phyloP scores from a whole-genome alignment of 2,329 filamentous ascomycete genomes.

The Hymenoscyphus linearis region DNA sequence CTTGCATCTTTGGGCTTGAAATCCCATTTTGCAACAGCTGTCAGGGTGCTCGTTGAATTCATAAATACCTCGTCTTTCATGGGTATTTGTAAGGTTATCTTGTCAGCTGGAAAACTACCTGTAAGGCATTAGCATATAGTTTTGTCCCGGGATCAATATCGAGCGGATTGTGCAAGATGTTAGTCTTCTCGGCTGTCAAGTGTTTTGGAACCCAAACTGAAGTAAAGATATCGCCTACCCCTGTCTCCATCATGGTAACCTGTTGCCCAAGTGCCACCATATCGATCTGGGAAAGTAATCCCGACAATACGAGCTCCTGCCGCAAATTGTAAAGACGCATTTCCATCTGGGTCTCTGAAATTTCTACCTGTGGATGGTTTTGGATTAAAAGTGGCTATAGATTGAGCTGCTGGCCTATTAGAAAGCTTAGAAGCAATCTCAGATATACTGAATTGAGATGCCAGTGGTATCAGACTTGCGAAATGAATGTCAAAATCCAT shows the following conservation, averaged over 20 bases:
- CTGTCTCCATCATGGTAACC: constrained; percentile 31
- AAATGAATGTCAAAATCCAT: constrained; percentile 32
- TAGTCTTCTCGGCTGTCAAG: too few relatives aligned
- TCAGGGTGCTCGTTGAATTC: constrained; percentile 23
- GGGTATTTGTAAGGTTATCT: constrained; percentile 24
- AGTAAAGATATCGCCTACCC: constrained; percentile 2
- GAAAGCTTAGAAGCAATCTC: constrained; percentile 26
- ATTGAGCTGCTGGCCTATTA: constrained; percentile 22
- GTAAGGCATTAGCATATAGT: not conserved
- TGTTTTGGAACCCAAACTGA: not conserved
- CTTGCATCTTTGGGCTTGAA: constrained; percentile 30
- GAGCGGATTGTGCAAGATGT: too few relatives aligned
- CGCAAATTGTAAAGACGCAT: constrained; percentile 27
- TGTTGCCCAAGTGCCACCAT: constrained; percentile 27
- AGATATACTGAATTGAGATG: constrained; percentile 18
- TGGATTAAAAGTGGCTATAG: constrained; percentile 23
- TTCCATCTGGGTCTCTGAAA: constrained; percentile 26
- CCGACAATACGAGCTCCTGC: constrained; percentile 29
- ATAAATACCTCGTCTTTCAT: constrained; percentile 25
- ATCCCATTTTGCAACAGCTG: constrained; percentile 29
- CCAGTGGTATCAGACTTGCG: constrained; percentile 15
- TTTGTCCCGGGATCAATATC: too few relatives aligned
- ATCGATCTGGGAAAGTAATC: constrained; percentile 28
- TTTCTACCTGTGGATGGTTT: constrained; percentile 16
- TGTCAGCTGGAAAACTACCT: constrained; percentile 24